Evolutionary conservation across 2,329 filamentous ascomycete genomes (phyloP).

Genomic region (Pseudocercospora fuligena): DNA sequence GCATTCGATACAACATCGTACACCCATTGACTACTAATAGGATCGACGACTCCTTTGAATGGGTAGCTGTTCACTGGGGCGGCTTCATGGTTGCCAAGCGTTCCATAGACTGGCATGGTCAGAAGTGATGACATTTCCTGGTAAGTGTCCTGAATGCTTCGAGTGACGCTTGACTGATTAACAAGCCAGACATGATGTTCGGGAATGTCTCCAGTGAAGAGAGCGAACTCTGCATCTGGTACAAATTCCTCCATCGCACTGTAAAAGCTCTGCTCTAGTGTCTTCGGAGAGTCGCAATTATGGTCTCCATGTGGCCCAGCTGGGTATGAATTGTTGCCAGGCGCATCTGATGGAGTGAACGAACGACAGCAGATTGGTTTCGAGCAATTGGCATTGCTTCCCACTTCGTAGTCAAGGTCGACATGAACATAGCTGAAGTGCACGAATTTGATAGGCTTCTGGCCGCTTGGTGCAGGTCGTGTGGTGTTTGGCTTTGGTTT

Average conservation of each 20-base stretch:
- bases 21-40: conserved; percentile 54
- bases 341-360: conserved; percentile 54
- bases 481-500: conserved; percentile 41
- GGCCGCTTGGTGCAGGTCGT: conserved; percentile 53
- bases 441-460: conserved; percentile 58
- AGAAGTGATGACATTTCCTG: conserved; percentile 48
- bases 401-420: conserved; percentile 60
- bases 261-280: conserved; percentile 60
- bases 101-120: conserved; percentile 54
- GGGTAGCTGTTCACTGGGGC: conserved; percentile 34
- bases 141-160: conserved; percentile 54
- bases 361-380: conserved; percentile 65
- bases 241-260: conserved; percentile 46
- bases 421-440: conserved; percentile 67
- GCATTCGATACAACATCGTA: conserved; percentile 55
- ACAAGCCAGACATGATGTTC: conserved; percentile 54
- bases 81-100: conserved; percentile 63
- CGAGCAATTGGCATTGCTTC: conserved; percentile 60
- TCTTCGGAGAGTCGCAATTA: conserved; percentile 58
- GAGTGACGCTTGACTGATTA: conserved; percentile 40
- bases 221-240: conserved; percentile 55
- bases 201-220: conserved; percentile 65
- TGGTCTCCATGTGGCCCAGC: conserved; percentile 60
- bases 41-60: conserved; percentile 9
- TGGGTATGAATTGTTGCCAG: conserved; percentile 55